Percentiles rank a stretch among this genome's conserved stretches.
Conservation (phyloP, 1,139 yeast genomes). For the Candida smagusa region DNA sequence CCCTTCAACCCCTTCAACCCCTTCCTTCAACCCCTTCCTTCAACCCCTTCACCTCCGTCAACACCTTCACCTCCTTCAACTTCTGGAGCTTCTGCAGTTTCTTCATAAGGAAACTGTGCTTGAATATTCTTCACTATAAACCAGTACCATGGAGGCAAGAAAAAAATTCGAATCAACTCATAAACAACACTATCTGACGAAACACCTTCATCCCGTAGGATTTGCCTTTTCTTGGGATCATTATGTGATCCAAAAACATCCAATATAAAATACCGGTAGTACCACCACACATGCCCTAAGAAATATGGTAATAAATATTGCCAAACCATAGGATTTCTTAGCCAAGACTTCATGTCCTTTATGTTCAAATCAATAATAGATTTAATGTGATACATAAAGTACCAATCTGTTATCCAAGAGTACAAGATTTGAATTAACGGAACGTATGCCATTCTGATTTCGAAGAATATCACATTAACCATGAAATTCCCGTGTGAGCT, state of each 20-base stretch:
- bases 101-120: too few relatives aligned
- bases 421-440: neutral
- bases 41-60: too few relatives aligned
- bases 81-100: too few relatives aligned
- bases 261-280: constrained; percentile 19
- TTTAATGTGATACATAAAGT: neutral
- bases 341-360: neutral
- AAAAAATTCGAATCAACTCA: constrained; percentile 15
- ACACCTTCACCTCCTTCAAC: too few relatives aligned
- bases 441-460: constrained; percentile 9
- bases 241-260: neutral
- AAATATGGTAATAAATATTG: neutral
- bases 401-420: neutral
- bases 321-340: neutral
- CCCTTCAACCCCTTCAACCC: too few relatives aligned
- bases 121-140: constrained; percentile 8
- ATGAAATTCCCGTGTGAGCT: constrained; percentile 4
- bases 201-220: neutral
- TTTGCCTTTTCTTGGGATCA: neutral
- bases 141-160: constrained; percentile 43
- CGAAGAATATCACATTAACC: constrained; percentile 17
- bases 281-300: constrained; percentile 38
- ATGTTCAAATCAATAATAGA: neutral
- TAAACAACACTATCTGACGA: constrained; percentile 12
- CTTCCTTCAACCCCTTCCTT: too few relatives aligned